Percentiles rank a stretch among this genome's conserved stretches.
These are phyloP conservation scores for Mucor lusitanicus DNA, from an alignment of 371 early-diverging fungal genomes.

Conservation along the genomic window DNA sequence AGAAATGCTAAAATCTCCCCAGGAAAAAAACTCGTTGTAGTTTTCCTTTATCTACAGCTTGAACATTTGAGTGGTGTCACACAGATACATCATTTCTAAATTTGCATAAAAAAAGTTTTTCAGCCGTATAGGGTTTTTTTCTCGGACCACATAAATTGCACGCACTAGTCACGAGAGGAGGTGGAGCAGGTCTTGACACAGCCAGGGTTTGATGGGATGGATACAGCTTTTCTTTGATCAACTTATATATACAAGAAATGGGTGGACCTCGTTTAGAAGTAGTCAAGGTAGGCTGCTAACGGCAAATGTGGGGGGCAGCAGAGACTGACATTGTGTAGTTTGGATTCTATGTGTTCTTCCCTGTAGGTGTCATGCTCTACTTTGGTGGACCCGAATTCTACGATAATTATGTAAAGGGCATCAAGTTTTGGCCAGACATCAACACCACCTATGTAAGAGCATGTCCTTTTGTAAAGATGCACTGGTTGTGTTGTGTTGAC, in stretches of 20 bases:
- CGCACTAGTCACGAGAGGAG: too few species aligned
- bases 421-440: constrained; percentile 56
- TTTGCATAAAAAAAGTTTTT: not conserved
- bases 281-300: constrained; percentile 34
- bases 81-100: not conserved
- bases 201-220: not conserved
- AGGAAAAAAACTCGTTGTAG: not conserved
- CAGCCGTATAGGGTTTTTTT: not conserved
- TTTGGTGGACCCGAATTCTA: constrained; percentile 60
- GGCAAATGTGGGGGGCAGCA: not conserved
- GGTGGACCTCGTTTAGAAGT: constrained; percentile 56
- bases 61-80: not conserved
- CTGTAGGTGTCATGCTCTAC: constrained; percentile 55
- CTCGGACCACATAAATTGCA: not conserved
- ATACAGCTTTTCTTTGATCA: not conserved
- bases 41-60: not conserved
- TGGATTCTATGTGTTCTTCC: constrained; percentile 59
- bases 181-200: too few species aligned
- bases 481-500: not conserved
- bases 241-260: constrained; percentile 23
- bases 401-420: constrained; percentile 49
- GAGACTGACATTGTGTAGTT: constrained; percentile 28
- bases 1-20: not conserved
- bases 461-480: too few species aligned
- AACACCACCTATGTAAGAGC: constrained; percentile 42